These are phyloP conservation scores for Aegilops tauschii DNA, from an alignment of 176 grass and related monocot genomes.

Conservation along the genomic window DNA sequence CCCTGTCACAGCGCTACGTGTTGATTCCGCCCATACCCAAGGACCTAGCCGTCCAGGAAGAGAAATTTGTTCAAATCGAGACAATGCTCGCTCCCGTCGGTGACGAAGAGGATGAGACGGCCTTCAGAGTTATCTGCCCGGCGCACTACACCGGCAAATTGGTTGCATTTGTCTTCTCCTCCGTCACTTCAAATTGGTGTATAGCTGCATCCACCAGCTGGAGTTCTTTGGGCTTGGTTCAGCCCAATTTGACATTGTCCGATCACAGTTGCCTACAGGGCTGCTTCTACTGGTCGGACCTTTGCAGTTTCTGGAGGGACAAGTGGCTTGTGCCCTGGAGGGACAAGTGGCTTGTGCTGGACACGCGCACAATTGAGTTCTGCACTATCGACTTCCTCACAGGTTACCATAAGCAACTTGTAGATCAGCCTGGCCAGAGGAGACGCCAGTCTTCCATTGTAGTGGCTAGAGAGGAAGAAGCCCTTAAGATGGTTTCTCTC, in stretches of 20 bases:
- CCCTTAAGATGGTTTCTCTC: neutral
- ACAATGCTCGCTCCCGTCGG: neutral
- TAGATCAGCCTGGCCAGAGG: neutral
- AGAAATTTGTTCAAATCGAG: neutral
- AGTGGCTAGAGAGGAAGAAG: neutral
- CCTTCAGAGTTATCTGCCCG: neutral
- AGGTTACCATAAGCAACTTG: neutral
- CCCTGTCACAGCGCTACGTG: neutral
- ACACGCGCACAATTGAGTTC: neutral
- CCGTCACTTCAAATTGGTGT: neutral
- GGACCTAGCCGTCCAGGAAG: neutral
- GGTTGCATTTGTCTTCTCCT: neutral
- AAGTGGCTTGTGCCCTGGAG: neutral
- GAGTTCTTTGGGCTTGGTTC: neutral
- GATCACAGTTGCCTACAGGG: neutral
- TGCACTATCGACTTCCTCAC: neutral
- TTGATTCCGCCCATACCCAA: neutral
- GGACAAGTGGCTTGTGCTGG: neutral
- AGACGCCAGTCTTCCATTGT: neutral
- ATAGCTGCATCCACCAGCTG: neutral
- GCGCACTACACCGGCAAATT: neutral
- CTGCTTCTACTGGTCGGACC: neutral
- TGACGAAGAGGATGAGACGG: neutral
- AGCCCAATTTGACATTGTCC: neutral
- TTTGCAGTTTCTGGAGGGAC: neutral